Evolutionary conservation across 441 rosid genomes (phyloP).

Genomic region (Arabidopsis lyrata): DNA sequence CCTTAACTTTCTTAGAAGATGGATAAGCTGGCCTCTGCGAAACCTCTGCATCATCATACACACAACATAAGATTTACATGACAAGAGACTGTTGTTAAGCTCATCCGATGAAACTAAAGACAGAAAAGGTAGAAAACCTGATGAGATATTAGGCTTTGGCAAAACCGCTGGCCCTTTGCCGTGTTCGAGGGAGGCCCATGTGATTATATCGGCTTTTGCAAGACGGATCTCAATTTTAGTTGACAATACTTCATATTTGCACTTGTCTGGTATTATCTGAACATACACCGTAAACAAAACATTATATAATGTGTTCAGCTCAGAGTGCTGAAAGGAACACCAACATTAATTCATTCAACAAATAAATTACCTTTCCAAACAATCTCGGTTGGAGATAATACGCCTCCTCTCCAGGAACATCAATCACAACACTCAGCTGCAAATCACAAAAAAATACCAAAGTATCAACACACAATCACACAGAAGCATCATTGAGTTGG

Average conservation of each 20-base stretch:
- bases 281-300: background rate
- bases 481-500: background rate
- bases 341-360: background rate
- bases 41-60: constrained; percentile 39
- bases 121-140: constrained; percentile 32
- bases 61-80: constrained; percentile 6
- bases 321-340: background rate
- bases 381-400: constrained; percentile 88
- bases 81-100: background rate
- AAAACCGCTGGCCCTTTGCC: constrained; percentile 39
- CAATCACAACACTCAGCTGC: constrained; percentile 79
- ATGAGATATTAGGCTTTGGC: constrained; percentile 38
- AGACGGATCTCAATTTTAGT: constrained; percentile 64
- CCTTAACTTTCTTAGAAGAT: constrained; percentile 72
- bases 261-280: constrained; percentile 47
- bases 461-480: background rate
- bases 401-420: constrained; percentile 71
- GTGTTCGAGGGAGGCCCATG: constrained; percentile 59
- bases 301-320: constrained; percentile 18
- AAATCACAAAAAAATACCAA: constrained; percentile 30
- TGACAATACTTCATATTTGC: constrained; percentile 50
- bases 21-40: constrained; percentile 72
- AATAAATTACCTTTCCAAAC: constrained; percentile 77
- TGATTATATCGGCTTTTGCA: constrained; percentile 53
- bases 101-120: background rate